A percentile compares a stretch with the other conserved stretches of the same genome.
Conservation (phyloP, 1,284 basidiomycete genomes). For the Vanrija sp. region DNA sequence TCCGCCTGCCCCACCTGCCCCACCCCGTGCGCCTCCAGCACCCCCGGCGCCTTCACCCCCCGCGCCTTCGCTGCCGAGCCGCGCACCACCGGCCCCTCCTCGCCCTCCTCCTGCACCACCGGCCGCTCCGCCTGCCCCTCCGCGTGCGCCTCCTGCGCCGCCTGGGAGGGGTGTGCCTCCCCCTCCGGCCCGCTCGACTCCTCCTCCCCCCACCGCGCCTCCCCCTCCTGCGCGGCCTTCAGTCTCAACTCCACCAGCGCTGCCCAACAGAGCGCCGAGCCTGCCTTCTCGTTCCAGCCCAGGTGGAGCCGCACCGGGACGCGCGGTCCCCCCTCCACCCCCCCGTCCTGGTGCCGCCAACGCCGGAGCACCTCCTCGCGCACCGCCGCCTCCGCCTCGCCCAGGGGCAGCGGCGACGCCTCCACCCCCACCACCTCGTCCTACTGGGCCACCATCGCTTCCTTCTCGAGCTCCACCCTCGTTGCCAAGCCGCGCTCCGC, state of each 20-base stretch:
- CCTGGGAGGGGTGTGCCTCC: constrained; percentile 9
- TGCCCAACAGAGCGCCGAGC: too few species aligned
- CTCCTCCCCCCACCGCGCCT: constrained; percentile 43
- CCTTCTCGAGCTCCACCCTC: constrained; percentile 29
- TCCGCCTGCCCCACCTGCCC: constrained; percentile 12
- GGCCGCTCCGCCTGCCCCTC: constrained; percentile 2
- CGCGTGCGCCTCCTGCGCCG: constrained; percentile 8
- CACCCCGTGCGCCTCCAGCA: constrained; percentile 65
- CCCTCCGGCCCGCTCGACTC: constrained; percentile 23
- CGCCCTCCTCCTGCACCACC: constrained; percentile 49
- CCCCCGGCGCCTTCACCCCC: constrained; percentile 66
- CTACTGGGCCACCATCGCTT: constrained; percentile 42
- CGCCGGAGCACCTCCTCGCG: constrained; percentile 25
- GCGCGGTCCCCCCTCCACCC: constrained; percentile 40
- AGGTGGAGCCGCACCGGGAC: constrained; percentile 6
- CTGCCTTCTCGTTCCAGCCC: neutral
- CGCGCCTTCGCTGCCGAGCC: constrained; percentile 44
- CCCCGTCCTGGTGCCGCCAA: constrained; percentile 38
- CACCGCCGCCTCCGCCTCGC: constrained; percentile 30
- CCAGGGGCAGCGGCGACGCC: neutral
- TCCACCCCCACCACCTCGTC: constrained; percentile 38
- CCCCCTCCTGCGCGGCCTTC: constrained; percentile 22
- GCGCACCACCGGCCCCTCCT: constrained; percentile 39
- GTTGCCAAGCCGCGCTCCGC: constrained; percentile 24
- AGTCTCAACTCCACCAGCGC: constrained; percentile 6